Percentiles rank a stretch among this genome's conserved stretches.
Evolutionary conservation across 306 rosid species (phyloP).

Genomic region (Medicago ruthenica): DNA sequence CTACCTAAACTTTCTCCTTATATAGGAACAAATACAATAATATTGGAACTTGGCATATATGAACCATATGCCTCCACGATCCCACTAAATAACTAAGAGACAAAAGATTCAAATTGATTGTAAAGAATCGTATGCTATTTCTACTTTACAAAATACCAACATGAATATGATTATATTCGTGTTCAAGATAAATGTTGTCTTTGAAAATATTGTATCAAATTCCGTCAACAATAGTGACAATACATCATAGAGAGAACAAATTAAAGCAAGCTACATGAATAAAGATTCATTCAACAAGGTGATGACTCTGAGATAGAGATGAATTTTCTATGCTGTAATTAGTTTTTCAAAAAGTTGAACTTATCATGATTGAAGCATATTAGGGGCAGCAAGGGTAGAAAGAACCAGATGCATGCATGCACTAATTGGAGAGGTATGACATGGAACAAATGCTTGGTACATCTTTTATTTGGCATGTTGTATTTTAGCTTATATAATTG

Average conservation of each 20-base stretch:
- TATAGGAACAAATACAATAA: slow-evolving; percentile 21
- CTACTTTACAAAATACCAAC: slow-evolving; percentile 10
- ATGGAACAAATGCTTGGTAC: too few species aligned
- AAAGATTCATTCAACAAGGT: too few species aligned
- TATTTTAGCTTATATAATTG: too few species aligned
- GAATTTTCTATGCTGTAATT: too few species aligned
- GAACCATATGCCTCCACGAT: background rate
- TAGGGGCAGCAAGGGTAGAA: background rate
- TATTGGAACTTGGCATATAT: background rate
- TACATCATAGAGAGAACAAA: too few species aligned
- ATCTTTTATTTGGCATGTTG: too few species aligned
- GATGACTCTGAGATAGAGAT: too few species aligned
- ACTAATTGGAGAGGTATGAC: background rate
- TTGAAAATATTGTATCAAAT: slow-evolving; percentile 32
- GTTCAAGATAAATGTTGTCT: background rate
- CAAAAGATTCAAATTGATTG: slow-evolving; percentile 32
- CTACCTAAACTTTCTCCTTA: slow-evolving; percentile 36
- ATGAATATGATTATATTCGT: slow-evolving; percentile 40
- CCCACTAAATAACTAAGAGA: background rate
- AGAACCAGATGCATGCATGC: background rate
- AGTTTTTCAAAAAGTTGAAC: too few species aligned
- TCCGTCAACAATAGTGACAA: slow-evolving; percentile 1
- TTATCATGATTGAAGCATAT: too few species aligned
- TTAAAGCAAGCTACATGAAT: too few species aligned
- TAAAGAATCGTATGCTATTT: slow-evolving; percentile 44